Evolutionary conservation across 768 basidiomycete genomes (phyloP).

Genomic region (Sutorius australiensis): DNA sequence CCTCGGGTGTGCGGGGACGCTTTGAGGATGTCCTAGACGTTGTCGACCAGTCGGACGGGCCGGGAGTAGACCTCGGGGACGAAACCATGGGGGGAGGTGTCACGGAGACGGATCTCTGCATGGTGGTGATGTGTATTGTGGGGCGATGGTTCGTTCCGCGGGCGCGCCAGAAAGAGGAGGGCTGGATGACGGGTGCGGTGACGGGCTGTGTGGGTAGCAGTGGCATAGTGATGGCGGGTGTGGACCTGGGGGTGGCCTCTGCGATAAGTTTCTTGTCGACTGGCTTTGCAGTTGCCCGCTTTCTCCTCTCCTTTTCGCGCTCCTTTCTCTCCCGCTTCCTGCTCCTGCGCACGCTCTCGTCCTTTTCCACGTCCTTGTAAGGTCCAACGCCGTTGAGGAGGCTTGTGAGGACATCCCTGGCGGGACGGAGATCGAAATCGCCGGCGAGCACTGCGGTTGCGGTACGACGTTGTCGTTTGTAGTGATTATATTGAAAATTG

Average conservation of each 20-base stretch:
- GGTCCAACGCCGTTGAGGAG: constrained; percentile 71
- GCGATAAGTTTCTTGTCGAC: constrained; percentile 31
- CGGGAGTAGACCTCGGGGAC: constrained; percentile 71
- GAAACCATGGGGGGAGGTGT: constrained; percentile 67
- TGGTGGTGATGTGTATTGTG: constrained; percentile 65
- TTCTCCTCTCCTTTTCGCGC: constrained; percentile 49
- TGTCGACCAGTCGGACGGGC: constrained; percentile 67
- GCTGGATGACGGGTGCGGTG: constrained; percentile 28
- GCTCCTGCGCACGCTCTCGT: constrained; percentile 52
- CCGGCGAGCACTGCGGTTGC: constrained; percentile 78
- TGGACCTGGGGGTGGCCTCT: constrained; percentile 15
- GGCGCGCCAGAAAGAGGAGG: constrained; percentile 61
- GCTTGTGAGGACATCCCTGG: constrained; percentile 76
- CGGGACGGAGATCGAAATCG: constrained; percentile 61
- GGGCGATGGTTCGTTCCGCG: constrained; percentile 44
- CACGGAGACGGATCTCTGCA: constrained; percentile 68
- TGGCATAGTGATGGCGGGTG: constrained; percentile 17
- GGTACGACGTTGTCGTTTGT: constrained; percentile 49
- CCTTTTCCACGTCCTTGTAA: constrained; percentile 59
- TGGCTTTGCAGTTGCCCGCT: constrained; percentile 33
- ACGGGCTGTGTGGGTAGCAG: constrained; percentile 23
- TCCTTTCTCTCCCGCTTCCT: constrained; percentile 48
- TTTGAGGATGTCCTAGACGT: constrained; percentile 80
- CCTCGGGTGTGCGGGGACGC: constrained; percentile 70
- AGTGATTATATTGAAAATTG: constrained; percentile 10